Evolutionary conservation across 2,329 filamentous ascomycete genomes (phyloP), one percentile per base, ranked within the genome.

Genomic region (Ceratocystis lukuohia): DNA sequence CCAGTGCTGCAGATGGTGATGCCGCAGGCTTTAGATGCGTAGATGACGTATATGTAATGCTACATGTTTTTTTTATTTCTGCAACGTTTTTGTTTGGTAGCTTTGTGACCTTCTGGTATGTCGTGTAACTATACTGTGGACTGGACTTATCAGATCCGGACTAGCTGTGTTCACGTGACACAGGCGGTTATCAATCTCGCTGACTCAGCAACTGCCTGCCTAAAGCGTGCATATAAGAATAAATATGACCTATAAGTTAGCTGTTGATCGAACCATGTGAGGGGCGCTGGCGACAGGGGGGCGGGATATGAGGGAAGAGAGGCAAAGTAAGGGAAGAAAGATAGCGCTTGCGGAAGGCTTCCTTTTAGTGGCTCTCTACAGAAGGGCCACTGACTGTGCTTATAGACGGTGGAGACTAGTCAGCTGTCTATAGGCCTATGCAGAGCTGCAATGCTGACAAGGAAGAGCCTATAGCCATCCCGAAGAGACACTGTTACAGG

Each of bases 201-300:
- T 59, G 53, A 59, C 53, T 59, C 53, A 59, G 28, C 53, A 2
- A 6, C 53, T 8, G 28, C 22, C 48, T 20, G 10, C 20, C 7
- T 12, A 25, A 25, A 5, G 20, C 25, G 20, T 53, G 12, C 2
- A 20, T 56, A 28, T 12, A 33, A 30, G 53, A 33, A 66, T 61
- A 66, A 30, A 68, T 68, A 59, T 68, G 57, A 59, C 48, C 63
- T 37, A 12, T 22, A 61, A 37, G n/a, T 59, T 59, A 30, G 25
- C 25, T 59, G 53, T 59, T 59, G 0, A 59, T 59, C 53, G 53
- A 59, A 59, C 53, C 53, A 59, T 59, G 53, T 59, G 53, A 59
- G 53, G 53, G 28, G 53, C 53, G 25, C 22, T 57, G 48, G 20
- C 2, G 48, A 50, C 48, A 50, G 7, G 48, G 48, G 48, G 37